Evolutionary conservation across 2,329 filamentous ascomycete species (phyloP).

Genomic region (Aspergillus pseudoglaucus): DNA sequence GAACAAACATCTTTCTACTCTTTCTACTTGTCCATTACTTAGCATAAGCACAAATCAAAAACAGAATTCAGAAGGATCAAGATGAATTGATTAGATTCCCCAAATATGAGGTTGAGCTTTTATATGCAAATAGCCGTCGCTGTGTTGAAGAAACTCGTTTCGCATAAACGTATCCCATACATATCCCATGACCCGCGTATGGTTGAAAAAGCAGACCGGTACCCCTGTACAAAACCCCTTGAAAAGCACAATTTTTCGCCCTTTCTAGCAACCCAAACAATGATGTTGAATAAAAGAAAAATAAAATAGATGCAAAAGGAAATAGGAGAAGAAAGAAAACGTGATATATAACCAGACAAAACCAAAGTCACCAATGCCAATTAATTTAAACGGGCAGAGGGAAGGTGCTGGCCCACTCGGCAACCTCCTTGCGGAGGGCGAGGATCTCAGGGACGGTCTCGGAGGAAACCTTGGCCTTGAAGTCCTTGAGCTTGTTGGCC

Average conservation of each 20-base stretch:
- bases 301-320: constrained; percentile 9
- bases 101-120: constrained; percentile 5
- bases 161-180: constrained; percentile 22
- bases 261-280: constrained; percentile 21
- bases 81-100: neutral
- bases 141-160: constrained; percentile 20
- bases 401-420: constrained; percentile 80
- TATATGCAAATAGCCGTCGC: constrained; percentile 1
- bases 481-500: constrained; percentile 99
- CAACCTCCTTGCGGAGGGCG: constrained; percentile 80
- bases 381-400: constrained; percentile 62
- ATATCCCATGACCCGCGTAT: constrained; percentile 32
- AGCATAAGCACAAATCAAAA: neutral
- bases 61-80: too few relatives aligned
- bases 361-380: neutral
- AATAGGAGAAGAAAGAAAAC: constrained; percentile 11
- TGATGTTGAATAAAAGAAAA: constrained; percentile 29
- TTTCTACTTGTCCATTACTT: neutral
- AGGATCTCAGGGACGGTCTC: constrained; percentile 77
- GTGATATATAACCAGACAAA: neutral
- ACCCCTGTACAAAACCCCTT: constrained; percentile 22
- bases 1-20: too few relatives aligned
- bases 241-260: constrained; percentile 23
- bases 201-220: constrained; percentile 37
- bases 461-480: constrained; percentile 82